Conservation (phyloP, 345 rosid genomes). For the Lumnitzera racemosa region DNA sequence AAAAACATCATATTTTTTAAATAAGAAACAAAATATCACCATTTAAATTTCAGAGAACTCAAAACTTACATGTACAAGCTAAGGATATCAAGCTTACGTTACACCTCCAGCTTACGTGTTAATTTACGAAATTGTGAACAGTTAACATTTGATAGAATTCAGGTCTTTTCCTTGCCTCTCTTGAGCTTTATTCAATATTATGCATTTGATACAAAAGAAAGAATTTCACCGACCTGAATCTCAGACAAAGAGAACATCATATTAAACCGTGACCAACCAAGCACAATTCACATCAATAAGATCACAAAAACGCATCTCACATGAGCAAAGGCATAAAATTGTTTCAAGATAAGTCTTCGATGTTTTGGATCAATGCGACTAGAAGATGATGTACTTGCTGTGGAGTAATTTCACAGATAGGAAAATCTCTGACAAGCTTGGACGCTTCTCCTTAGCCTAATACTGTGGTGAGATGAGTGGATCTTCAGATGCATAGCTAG, state of each 20-base stretch:
- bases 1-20: too few relatives aligned
- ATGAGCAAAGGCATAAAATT: constrained; percentile 43
- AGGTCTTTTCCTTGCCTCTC: too few relatives aligned
- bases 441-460: constrained; percentile 27
- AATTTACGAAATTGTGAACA: too few relatives aligned
- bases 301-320: constrained; percentile 29
- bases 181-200: too few relatives aligned
- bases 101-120: too few relatives aligned
- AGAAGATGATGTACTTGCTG: constrained; percentile 16
- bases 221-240: constrained; percentile 44
- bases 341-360: constrained; percentile 53
- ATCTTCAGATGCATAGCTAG: constrained; percentile 29
- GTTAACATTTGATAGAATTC: too few relatives aligned
- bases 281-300: constrained; percentile 27
- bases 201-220: constrained; percentile 10
- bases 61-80: too few relatives aligned
- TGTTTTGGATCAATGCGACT: constrained; percentile 26
- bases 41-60: too few relatives aligned
- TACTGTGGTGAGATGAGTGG: constrained; percentile 21
- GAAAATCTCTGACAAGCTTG: constrained; percentile 23
- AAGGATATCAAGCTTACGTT: too few relatives aligned
- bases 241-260: constrained; percentile 63
- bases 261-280: constrained; percentile 69
- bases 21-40: too few relatives aligned
- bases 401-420: constrained; percentile 16